A percentile compares a stretch with the other conserved stretches of the same genome.
phyloP scores from a whole-genome alignment of 495 filamentous ascomycete species.

The Xylaria telfairii region DNA sequence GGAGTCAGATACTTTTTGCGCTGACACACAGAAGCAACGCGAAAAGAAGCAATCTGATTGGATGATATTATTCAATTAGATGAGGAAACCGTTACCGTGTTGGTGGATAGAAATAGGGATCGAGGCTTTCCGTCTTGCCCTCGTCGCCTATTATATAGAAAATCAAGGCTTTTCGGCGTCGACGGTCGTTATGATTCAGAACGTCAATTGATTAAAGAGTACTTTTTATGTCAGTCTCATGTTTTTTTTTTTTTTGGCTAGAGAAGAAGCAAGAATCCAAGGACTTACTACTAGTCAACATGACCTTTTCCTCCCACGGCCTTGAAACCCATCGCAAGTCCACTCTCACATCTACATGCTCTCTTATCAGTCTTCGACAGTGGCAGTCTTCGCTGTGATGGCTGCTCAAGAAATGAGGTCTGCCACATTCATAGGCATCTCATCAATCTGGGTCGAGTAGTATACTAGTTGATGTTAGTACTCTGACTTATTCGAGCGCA shows the following conservation, averaged over 20 bases:
- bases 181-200: conserved; percentile 2
- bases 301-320: conserved; percentile 42
- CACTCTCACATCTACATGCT: conserved; percentile 24
- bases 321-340: conserved; percentile 21
- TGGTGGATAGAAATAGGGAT: background rate
- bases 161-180: conserved; percentile 3
- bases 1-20: background rate
- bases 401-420: conserved; percentile 57
- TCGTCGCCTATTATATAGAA: background rate
- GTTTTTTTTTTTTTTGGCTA: background rate
- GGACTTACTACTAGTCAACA: conserved; percentile 38
- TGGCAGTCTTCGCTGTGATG: background rate
- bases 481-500: conserved; percentile 24
- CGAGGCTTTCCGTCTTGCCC: background rate
- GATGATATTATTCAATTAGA: background rate
- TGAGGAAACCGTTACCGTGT: background rate
- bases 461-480: conserved; percentile 67
- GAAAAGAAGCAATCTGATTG: background rate
- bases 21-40: background rate
- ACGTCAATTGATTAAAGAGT: conserved; percentile 28
- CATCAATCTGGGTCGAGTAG: conserved; percentile 98
- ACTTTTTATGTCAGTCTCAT: conserved; percentile 31
- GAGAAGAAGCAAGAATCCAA: background rate
- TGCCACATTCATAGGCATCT: conserved; percentile 98
- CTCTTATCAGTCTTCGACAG: conserved; percentile 24